These are phyloP conservation scores for Porpolomopsis calyptriformis DNA, from an alignment of 768 basidiomycete genomes.

Conservation along the genomic window DNA sequence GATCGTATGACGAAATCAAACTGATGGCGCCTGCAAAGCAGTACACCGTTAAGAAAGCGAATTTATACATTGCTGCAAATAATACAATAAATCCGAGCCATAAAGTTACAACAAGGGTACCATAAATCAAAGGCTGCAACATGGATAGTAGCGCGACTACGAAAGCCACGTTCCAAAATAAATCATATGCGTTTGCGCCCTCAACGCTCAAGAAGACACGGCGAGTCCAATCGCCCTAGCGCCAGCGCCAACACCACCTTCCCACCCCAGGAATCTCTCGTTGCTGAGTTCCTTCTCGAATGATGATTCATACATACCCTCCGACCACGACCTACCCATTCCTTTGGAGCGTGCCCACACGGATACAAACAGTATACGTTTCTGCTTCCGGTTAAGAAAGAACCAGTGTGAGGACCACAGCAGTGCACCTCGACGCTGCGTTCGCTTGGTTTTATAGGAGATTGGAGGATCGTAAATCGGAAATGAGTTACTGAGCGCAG, in stretches of 20 bases:
- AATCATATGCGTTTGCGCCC: too few relatives aligned
- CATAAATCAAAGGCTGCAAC: too few relatives aligned
- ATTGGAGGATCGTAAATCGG: slow-evolving; percentile 27
- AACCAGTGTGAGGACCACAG: slow-evolving; percentile 98
- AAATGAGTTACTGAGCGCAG: slow-evolving; percentile 26
- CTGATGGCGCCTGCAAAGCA: too few relatives aligned
- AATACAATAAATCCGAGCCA: too few relatives aligned
- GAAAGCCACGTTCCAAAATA: too few relatives aligned
- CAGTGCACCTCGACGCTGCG: slow-evolving; percentile 61
- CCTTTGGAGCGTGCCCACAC: slow-evolving; percentile 79
- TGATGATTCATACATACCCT: slow-evolving; percentile 35
- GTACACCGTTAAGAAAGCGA: too few relatives aligned
- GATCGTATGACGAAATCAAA: too few relatives aligned
- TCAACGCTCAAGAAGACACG: slow-evolving; percentile 6
- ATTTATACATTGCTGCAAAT: too few relatives aligned
- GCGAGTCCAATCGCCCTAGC: slow-evolving; percentile 67
- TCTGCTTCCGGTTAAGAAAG: slow-evolving; percentile 87
- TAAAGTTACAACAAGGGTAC: too few relatives aligned
- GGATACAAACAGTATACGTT: slow-evolving; percentile 85
- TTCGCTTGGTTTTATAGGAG: slow-evolving; percentile 12
- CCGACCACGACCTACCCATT: slow-evolving; percentile 39
- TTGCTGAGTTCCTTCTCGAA: slow-evolving; percentile 29
- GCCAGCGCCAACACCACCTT: slow-evolving; percentile 68
- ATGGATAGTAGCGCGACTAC: too few relatives aligned
- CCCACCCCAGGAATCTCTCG: slow-evolving; percentile 74